Base-by-base conservation (phyloP, 345 rosid genomes). In the Chamaenerion angustifolium region DNA sequence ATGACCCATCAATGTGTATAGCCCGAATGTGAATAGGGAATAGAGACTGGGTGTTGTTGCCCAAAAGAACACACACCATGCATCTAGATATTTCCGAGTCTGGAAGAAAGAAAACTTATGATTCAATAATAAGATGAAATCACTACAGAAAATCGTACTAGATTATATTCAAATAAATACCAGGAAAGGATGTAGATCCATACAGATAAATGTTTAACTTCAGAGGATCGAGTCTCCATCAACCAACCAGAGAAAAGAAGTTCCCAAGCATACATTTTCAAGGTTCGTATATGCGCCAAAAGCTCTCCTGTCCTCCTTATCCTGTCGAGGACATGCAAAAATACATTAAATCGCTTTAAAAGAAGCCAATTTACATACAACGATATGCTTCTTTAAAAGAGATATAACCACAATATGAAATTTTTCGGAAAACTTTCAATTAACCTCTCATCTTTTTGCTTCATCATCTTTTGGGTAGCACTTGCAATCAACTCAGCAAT, bases 61-160 rank as follows among this genome's bases (percentile, higher is more conserved):
- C 95, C 94, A 89, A 65, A 89, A 89, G 82, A 89, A 89, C 40
- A 89, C 95, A 66, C 97, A 83, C 97, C 94, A 89, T 8, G 95
- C 97, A 73, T 89, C 97, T 77, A 89, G 69, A 65, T 83, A 85
- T 69, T 89, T 89, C 54, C 97, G 67, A 13, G 97, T 81, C 90
- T 89, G 67, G 51, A 15, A 65, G 25, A 63, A 52, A 59, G 46
- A 18, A 48, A 42, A 35, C 31, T 46, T 12, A 68, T 27, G 31
- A 44, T 31, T 31, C 37, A 23, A 42, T 55, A 19, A 8, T 17
- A 43, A 49, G 4, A 31, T 14, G 7, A 21, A 21, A 43, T 21
- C 42, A 42, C 40, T 11, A 43, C 42, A 21, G 25, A 27, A 4
- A 19, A 1, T 54, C 11, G 47, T 2, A 21, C 16, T 21, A 6